These are phyloP conservation scores for Chlorella vulgaris DNA, from an alignment of 139 green algal genomes.

Conservation along the genomic window DNA sequence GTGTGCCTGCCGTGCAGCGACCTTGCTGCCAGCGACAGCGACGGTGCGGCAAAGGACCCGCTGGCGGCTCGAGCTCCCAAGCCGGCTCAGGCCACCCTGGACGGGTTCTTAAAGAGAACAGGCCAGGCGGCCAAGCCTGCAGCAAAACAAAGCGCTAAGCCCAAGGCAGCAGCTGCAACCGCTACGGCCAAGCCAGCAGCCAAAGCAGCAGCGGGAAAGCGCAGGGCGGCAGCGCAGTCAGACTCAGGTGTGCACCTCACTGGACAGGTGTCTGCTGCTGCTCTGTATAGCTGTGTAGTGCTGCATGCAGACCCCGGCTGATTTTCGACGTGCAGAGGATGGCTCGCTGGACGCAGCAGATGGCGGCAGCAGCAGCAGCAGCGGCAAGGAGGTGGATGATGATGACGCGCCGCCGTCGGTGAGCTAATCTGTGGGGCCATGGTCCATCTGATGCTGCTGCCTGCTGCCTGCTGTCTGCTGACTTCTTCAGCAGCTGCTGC, in stretches of 20 bases:
- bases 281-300: neutral
- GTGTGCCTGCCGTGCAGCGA: neutral
- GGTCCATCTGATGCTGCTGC: neutral
- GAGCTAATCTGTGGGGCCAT: neutral
- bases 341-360: neutral
- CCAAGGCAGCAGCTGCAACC: neutral
- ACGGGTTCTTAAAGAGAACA: neutral
- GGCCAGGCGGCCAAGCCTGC: neutral
- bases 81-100: slow-evolving; percentile 7
- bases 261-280: neutral
- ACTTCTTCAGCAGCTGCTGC: neutral
- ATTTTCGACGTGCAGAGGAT: neutral
- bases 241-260: neutral
- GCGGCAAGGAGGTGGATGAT: neutral
- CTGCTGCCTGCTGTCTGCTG: neutral
- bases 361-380: neutral
- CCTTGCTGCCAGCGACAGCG: slow-evolving; percentile 2
- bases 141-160: neutral
- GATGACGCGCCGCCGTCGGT: slow-evolving; percentile 10
- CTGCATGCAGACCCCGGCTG: neutral
- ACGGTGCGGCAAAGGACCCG: neutral
- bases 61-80: neutral
- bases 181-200: neutral
- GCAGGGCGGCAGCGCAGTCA: neutral
- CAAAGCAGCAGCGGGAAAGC: neutral